Conservation (phyloP, 1,284 basidiomycete genomes). For the Ceratobasidium sp. region DNA sequence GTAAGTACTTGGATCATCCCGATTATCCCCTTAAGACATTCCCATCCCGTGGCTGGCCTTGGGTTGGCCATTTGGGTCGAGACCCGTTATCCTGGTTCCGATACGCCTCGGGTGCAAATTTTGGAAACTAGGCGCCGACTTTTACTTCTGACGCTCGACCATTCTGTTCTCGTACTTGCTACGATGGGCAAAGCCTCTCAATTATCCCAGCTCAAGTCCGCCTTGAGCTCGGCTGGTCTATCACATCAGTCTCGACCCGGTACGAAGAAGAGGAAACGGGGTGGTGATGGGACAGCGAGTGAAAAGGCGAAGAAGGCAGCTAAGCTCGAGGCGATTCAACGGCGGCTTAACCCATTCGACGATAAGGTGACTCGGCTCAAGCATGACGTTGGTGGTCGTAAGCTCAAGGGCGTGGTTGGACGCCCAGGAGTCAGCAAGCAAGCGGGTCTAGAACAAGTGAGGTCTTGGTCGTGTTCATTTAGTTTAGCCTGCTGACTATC, state of each 20-base stretch:
- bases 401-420: constrained; percentile 86
- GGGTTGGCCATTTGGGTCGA: no score
- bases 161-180: neutral
- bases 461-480: constrained; percentile 53
- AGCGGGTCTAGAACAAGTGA: constrained; percentile 89
- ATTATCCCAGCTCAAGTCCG: constrained; percentile 88
- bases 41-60: neutral
- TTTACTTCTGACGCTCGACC: constrained; percentile 11
- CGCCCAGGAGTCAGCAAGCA: constrained; percentile 90
- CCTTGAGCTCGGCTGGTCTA: constrained; percentile 82
- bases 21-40: constrained; percentile 4
- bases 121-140: constrained; percentile 37
- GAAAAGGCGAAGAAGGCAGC: constrained; percentile 84
- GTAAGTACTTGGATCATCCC: neutral
- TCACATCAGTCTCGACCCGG: constrained; percentile 65
- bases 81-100: constrained; percentile 14
- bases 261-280: constrained; percentile 79
- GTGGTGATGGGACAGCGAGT: constrained; percentile 68
- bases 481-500: neutral
- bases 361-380: constrained; percentile 91
- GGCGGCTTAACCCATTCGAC: constrained; percentile 94
- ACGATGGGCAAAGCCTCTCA: constrained; percentile 68
- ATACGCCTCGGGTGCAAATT: constrained; percentile 28
- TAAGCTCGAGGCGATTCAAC: constrained; percentile 88
- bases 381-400: constrained; percentile 91